Percentiles rank a stretch among this genome's conserved stretches.
Evolutionary conservation across 176 grass and related monocot genomes (phyloP).

Genomic region (Aegilops umbellulata): DNA sequence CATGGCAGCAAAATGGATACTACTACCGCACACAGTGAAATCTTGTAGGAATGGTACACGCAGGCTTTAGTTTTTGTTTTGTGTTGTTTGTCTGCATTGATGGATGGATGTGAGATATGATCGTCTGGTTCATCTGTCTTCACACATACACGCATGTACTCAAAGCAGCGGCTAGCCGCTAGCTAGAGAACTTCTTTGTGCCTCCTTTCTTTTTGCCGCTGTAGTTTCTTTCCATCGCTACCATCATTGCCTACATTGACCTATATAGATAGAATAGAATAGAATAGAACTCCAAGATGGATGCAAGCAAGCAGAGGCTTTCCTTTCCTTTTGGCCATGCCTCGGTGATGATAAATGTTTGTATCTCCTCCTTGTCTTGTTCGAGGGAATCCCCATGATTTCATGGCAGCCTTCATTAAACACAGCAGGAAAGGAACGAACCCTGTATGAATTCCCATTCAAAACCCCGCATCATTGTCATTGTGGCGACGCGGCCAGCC

Average conservation of each 20-base stretch:
- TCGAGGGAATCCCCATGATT: conserved; percentile 44
- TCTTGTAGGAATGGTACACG: not conserved
- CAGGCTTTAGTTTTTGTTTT: not conserved
- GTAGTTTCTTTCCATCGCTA: not conserved
- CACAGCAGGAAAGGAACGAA: conserved; percentile 9
- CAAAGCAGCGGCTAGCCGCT: not conserved
- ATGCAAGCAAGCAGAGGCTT: not conserved
- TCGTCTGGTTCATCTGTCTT: not conserved
- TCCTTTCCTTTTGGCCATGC: conserved; percentile 31
- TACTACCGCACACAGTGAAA: not conserved
- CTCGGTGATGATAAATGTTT: conserved; percentile 18
- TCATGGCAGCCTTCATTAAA: conserved; percentile 32
- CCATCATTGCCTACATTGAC: conserved; percentile 25
- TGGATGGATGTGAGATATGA: too few species aligned
- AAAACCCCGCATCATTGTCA: conserved; percentile 36
- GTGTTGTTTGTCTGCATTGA: not conserved
- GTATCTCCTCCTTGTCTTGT: conserved; percentile 39
- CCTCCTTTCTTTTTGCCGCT: not conserved
- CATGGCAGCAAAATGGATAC: not conserved
- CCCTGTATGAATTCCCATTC: not conserved
- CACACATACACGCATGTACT: not conserved
- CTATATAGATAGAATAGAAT: not conserved
- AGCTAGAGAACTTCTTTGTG: not conserved
- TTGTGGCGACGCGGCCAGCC: not conserved
- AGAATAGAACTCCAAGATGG: not conserved